Conservation (phyloP, 805 yeast species). For the Barnettozyma sucrosica region DNA sequence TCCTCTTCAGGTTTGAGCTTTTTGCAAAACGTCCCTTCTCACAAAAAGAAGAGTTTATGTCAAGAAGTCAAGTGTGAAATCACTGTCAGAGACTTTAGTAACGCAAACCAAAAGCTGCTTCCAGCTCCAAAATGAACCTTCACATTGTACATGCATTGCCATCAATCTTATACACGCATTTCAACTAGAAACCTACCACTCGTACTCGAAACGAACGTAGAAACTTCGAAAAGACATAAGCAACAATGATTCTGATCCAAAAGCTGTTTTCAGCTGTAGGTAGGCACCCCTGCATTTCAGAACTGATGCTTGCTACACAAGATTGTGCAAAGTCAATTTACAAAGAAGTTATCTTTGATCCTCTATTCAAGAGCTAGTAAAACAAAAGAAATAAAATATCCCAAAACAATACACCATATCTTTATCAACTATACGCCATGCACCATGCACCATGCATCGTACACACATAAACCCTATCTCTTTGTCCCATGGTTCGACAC, state of each 20-base stretch:
- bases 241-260: not conserved
- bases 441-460: not conserved
- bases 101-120: slow-evolving; percentile 23
- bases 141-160: not conserved
- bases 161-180: not conserved
- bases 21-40: slow-evolving; percentile 58
- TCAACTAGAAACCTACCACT: not conserved
- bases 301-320: too few species aligned
- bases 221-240: not conserved
- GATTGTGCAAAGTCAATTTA: too few species aligned
- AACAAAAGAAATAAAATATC: too few species aligned
- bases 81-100: slow-evolving; percentile 71
- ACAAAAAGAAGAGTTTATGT: slow-evolving; percentile 61
- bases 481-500: slow-evolving; percentile 10
- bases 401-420: not conserved
- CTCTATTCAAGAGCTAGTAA: not conserved
- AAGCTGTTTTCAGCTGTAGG: too few species aligned
- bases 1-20: slow-evolving; percentile 81
- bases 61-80: slow-evolving; percentile 74
- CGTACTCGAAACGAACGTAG: not conserved
- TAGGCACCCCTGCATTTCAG: too few species aligned
- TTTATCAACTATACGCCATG: not conserved
- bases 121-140: slow-evolving; percentile 8
- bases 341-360: not conserved
- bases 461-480: not conserved